phyloP scores from a whole-genome alignment of 495 filamentous ascomycete genomes.

The Hypoxylon perforatum region DNA sequence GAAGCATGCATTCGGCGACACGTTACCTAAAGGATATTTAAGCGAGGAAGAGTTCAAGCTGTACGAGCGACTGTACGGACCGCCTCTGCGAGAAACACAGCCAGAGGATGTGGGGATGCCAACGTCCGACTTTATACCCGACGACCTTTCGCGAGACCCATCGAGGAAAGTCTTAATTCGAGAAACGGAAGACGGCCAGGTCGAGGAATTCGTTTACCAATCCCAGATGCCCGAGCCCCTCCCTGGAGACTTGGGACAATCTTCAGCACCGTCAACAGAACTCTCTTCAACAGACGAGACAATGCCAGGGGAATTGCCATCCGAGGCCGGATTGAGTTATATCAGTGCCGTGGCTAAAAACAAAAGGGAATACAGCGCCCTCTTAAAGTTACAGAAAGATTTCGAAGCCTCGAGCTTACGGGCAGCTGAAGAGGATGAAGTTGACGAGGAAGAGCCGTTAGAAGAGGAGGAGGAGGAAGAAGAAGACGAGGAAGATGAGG shows the following conservation, averaged over 20 bases:
- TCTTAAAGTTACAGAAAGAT: slow-evolving; percentile 61
- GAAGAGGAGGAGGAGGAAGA: slow-evolving; percentile 52
- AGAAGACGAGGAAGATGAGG: slow-evolving; percentile 51
- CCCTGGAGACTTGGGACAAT: slow-evolving; percentile 22
- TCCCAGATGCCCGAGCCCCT: slow-evolving; percentile 33
- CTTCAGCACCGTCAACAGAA: slow-evolving; percentile 12
- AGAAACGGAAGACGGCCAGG: slow-evolving; percentile 67
- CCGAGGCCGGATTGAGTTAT: slow-evolving; percentile 44
- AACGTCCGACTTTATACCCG: slow-evolving; percentile 39
- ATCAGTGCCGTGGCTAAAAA: slow-evolving; percentile 60
- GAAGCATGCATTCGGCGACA: slow-evolving; percentile 79
- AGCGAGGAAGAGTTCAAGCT: slow-evolving; percentile 74
- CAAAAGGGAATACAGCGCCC: slow-evolving; percentile 60
- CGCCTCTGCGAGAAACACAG: slow-evolving; percentile 65
- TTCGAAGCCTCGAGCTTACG: slow-evolving; percentile 63
- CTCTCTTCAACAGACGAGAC: background rate
- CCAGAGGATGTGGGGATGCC: slow-evolving; percentile 68
- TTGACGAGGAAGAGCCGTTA: slow-evolving; percentile 48
- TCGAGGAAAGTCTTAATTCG: slow-evolving; percentile 55
- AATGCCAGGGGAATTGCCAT: slow-evolving; percentile 25
- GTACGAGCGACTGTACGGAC: slow-evolving; percentile 86
- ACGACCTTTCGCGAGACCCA: slow-evolving; percentile 31
- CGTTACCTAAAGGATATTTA: slow-evolving; percentile 78
- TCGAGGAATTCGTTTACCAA: slow-evolving; percentile 68
- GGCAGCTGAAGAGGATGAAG: slow-evolving; percentile 60